Conservation (phyloP, 306 rosid species). For the Cucumis sativus region Cucumber_9930_V3 NC_026660.2:25116001-25116500, state of each 20-base stretch:
- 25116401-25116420: constrained; percentile 62
- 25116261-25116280: background rate
- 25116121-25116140: background rate
- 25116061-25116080: too few relatives aligned
- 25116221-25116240: background rate
- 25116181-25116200: background rate
- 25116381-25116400: constrained; percentile 48
- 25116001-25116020: too few relatives aligned
- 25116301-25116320: constrained; percentile 33
- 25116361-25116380: constrained; percentile 30
- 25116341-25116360: constrained; percentile 53
- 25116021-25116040: too few relatives aligned
- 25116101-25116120: too few relatives aligned
- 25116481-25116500: background rate
- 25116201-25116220: background rate
- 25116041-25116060: too few relatives aligned
- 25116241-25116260: background rate
- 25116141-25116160: background rate
- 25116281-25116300: background rate
- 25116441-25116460: constrained; percentile 35
- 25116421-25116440: constrained; percentile 28
- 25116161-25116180: background rate
- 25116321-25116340: constrained; percentile 49
- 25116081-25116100: too few relatives aligned
- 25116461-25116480: constrained; percentile 28